Conservation (phyloP, 75 land plant species). For the Pinus albicaulis region DNA sequence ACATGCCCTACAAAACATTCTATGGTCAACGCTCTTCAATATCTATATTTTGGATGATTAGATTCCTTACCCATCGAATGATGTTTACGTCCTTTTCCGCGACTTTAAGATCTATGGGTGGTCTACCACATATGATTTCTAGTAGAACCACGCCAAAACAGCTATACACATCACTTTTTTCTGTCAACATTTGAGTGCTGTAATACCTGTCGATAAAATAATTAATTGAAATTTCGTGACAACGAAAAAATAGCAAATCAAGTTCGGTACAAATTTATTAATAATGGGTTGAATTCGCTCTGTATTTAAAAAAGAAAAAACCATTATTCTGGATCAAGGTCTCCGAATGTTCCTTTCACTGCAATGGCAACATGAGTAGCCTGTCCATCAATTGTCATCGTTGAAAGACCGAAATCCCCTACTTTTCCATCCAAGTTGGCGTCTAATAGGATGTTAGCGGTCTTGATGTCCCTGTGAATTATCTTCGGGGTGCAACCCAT, state of each 20-base stretch:
- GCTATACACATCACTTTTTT: conserved; percentile 18
- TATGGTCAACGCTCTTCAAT: too few species aligned
- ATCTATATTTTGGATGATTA: too few species aligned
- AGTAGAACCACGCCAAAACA: conserved; percentile 18
- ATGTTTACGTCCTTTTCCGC: neutral
- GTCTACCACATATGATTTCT: neutral
- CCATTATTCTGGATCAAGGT: conserved; percentile 28
- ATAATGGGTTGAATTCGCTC: too few species aligned
- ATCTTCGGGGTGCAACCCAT: conserved; percentile 12
- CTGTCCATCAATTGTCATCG: conserved; percentile 21
- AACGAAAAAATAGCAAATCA: neutral
- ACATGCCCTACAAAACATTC: too few species aligned
- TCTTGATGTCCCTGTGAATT: conserved; percentile 44
- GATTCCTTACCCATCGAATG: neutral
- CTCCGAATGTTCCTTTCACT: conserved; percentile 28
- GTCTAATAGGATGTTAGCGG: conserved; percentile 28
- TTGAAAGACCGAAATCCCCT: conserved; percentile 40
- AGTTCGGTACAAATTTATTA: too few species aligned
- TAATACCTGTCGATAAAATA: neutral
- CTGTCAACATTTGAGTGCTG: conserved; percentile 10
- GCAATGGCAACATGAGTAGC: conserved; percentile 19
- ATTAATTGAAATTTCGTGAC: neutral
- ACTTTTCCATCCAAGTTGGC: conserved; percentile 16
- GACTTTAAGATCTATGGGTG: neutral
- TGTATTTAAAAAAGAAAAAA: conserved; percentile 4